Evolutionary conservation across 202 grass and related monocot species (phyloP).

Genomic region (Saccharum hybrid): DNA sequence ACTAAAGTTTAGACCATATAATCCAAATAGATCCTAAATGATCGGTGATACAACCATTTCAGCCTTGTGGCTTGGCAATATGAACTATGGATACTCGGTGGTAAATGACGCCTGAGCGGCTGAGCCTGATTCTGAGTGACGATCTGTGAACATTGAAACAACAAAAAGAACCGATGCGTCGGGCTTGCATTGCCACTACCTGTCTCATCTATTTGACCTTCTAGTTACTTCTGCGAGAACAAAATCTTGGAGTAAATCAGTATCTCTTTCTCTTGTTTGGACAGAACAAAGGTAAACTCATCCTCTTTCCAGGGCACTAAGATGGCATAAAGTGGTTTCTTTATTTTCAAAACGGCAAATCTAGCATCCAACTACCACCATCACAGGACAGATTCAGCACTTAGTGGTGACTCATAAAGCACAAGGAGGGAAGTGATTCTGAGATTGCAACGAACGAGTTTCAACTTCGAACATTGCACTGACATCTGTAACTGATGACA

Average conservation of each 20-base stretch:
- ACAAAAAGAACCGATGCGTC: neutral
- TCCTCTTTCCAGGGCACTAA: neutral
- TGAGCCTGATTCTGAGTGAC: neutral
- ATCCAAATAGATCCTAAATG: too few relatives aligned
- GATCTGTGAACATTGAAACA: neutral
- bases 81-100: neutral
- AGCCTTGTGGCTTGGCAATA: neutral
- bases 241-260: constrained; percentile 41
- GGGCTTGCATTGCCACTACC: neutral
- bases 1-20: too few relatives aligned
- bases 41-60: neutral
- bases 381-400: constrained; percentile 44
- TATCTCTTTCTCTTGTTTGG: constrained; percentile 5
- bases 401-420: neutral
- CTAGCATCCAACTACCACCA: constrained; percentile 26
- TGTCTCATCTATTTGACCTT: neutral
- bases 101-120: too few relatives aligned
- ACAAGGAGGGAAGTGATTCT: neutral
- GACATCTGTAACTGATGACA: constrained; percentile 18
- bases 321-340: neutral
- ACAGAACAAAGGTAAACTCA: constrained; percentile 1
- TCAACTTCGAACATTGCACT: neutral
- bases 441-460: constrained; percentile 1
- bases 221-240: constrained; percentile 1
- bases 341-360: constrained; percentile 24